Conservation (phyloP, 2,329 filamentous ascomycete species). For the Chaetomium globosum region DNA sequence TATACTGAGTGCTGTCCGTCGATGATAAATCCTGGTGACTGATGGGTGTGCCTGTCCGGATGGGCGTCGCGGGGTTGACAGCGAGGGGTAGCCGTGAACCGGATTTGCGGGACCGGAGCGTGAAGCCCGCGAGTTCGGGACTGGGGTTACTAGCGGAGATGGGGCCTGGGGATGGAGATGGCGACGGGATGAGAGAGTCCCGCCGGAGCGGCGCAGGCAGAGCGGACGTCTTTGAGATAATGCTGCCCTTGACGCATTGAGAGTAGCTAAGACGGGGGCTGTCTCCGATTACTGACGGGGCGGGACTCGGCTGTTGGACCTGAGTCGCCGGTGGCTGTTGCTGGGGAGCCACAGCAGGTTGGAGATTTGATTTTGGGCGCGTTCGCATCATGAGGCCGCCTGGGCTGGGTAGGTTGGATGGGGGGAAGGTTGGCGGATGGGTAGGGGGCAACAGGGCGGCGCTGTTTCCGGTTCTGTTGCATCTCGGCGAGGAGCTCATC, state of each 20-base stretch:
- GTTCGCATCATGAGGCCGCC: conserved; percentile 29
- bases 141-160: conserved; percentile 26
- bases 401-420: conserved; percentile 31
- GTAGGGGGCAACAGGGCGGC: conserved; percentile 29
- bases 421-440: conserved; percentile 22
- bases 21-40: conserved; percentile 44
- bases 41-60: conserved; percentile 43
- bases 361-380: conserved; percentile 25
- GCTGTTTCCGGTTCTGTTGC: conserved; percentile 37
- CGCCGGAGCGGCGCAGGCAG: conserved; percentile 11
- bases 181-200: conserved; percentile 24
- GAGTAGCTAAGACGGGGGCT: conserved; percentile 33
- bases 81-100: conserved; percentile 46
- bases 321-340: conserved; percentile 16
- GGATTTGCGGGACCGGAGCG: conserved; percentile 44
- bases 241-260: conserved; percentile 26
- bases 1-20: conserved; percentile 46
- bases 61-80: conserved; percentile 43
- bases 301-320: conserved; percentile 12
- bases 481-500: conserved; percentile 33
- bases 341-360: background rate
- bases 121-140: conserved; percentile 34
- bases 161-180: conserved; percentile 15
- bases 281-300: conserved; percentile 17
- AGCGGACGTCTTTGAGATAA: background rate